Conservation (phyloP, 2,329 filamentous ascomycete species). For the Calycina herbarum region DNA sequence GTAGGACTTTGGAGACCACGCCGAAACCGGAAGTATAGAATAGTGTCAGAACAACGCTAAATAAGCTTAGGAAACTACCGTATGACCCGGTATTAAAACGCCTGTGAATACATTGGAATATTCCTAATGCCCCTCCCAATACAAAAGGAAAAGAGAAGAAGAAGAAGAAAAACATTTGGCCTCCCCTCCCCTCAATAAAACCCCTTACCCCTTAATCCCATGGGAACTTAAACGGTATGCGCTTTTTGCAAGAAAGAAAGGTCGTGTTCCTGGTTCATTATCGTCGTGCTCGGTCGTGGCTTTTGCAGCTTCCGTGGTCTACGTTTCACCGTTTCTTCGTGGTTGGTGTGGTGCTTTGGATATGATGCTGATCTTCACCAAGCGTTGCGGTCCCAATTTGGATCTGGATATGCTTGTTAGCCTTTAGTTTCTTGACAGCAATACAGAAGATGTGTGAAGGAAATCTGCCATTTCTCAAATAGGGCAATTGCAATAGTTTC, state of each 20-base stretch:
- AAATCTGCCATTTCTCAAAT: background rate
- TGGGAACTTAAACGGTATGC: conserved; percentile 26
- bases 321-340: conserved; percentile 26
- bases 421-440: background rate
- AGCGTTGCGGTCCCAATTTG: conserved; percentile 87
- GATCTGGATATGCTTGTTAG: conserved; percentile 52
- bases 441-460: background rate
- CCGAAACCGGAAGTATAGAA: background rate
- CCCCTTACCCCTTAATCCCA: conserved; percentile 7
- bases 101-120: background rate
- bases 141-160: conserved; percentile 2
- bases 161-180: background rate
- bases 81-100: background rate
- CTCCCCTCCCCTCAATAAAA: conserved; percentile 3
- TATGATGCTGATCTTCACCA: conserved; percentile 57
- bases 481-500: conserved; percentile 3
- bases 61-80: background rate
- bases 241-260: conserved; percentile 29
- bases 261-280: conserved; percentile 27
- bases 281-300: conserved; percentile 35
- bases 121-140: background rate
- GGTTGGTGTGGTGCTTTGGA: conserved; percentile 15
- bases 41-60: conserved; percentile 1
- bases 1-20: background rate
- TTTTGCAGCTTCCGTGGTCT: conserved; percentile 47